phyloP scores from a whole-genome alignment of 2,329 filamentous ascomycete species.

The Cytospora paraplurivora region DNA sequence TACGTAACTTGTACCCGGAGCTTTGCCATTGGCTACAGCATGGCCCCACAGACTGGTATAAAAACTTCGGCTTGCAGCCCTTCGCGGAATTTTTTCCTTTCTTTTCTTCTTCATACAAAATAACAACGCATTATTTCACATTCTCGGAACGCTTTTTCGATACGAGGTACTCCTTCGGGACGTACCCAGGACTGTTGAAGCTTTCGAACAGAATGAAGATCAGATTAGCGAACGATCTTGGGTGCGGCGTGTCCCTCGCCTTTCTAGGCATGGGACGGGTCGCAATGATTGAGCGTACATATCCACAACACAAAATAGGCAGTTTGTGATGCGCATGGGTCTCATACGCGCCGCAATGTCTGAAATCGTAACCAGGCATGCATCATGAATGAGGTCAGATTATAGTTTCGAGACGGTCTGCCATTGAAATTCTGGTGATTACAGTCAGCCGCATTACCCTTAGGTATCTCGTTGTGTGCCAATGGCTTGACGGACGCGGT shows the following conservation, averaged over 20 bases:
- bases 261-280: conserved; percentile 44
- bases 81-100: conserved; percentile 31
- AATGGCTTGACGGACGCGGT: too few relatives aligned
- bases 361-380: not conserved
- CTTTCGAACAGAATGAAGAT: conserved; percentile 52
- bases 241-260: conserved; percentile 51
- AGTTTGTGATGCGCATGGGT: not conserved
- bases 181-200: conserved; percentile 48
- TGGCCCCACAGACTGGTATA: conserved; percentile 22
- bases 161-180: conserved; percentile 44
- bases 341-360: not conserved
- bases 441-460: not conserved
- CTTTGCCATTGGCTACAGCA: conserved; percentile 2
- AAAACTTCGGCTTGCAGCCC: conserved; percentile 19
- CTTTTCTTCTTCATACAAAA: conserved; percentile 41
- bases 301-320: not conserved
- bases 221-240: conserved; percentile 52
- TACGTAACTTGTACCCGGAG: not conserved
- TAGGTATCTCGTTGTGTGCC: not conserved
- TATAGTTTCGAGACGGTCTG: not conserved
- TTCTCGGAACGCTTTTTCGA: conserved; percentile 48
- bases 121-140: conserved; percentile 53
- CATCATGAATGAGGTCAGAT: not conserved
- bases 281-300: conserved; percentile 57
- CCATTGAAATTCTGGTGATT: not conserved